A percentile compares a stretch with the other conserved stretches of the same genome.
phyloP scores from a whole-genome alignment of 2,329 filamentous ascomycete genomes.

The Didymella keratinophila region DNA sequence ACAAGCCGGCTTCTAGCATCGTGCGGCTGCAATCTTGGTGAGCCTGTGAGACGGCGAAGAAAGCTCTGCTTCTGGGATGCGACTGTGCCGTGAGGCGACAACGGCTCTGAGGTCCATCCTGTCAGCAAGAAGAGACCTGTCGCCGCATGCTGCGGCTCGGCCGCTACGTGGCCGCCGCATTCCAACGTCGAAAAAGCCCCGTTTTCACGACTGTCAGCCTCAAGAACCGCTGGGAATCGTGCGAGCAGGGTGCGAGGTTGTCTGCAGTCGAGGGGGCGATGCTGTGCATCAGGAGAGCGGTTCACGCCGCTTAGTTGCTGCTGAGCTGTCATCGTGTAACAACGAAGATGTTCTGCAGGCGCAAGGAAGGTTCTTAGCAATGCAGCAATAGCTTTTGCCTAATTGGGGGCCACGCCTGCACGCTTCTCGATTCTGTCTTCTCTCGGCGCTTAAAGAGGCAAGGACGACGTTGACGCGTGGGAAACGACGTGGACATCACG shows the following conservation, averaged over 20 bases:
- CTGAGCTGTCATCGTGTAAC: constrained; percentile 30
- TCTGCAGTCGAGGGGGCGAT: constrained; percentile 28
- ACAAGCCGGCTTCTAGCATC: constrained; percentile 32
- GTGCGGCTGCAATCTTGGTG: constrained; percentile 22
- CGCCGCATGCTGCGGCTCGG: constrained; percentile 35
- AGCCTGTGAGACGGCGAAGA: constrained; percentile 34
- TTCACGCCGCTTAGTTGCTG: constrained; percentile 17
- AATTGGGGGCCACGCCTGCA: constrained; percentile 7
- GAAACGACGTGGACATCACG: constrained; percentile 14
- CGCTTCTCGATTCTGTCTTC: constrained; percentile 3
- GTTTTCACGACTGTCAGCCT: constrained; percentile 15
- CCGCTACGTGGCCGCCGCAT: constrained; percentile 33
- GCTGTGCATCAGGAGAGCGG: constrained; percentile 22
- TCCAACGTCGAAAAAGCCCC: constrained; percentile 28
- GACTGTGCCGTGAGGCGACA: constrained; percentile 12
- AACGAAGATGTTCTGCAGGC: constrained; percentile 24
- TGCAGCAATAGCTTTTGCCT: constrained; percentile 9
- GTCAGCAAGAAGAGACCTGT: constrained; percentile 28
- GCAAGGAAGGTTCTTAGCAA: constrained; percentile 21
- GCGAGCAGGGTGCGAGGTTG: constrained; percentile 1
- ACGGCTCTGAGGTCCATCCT: not conserved
- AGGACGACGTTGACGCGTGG: constrained; percentile 11
- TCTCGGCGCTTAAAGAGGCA: constrained; percentile 8
- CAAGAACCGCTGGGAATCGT: constrained; percentile 1
- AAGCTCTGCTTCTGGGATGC: constrained; percentile 1